Base-by-base conservation (phyloP, 768 basidiomycete genomes). In the Mycena belliarum region DNA sequence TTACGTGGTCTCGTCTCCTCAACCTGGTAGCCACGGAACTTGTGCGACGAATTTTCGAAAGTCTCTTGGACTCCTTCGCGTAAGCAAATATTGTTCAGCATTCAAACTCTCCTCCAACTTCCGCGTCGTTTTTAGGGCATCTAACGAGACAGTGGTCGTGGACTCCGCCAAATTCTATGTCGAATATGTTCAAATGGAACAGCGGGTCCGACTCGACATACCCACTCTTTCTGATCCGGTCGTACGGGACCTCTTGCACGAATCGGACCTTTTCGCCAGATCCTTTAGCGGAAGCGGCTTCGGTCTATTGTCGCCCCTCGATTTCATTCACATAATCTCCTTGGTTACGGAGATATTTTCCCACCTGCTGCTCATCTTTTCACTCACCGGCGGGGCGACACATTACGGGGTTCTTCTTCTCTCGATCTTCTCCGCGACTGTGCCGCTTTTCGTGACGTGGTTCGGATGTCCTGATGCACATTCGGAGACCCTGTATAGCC, bases 201-300 rank as follows among this genome's bases (percentile, higher is more conserved):
- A 88, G 63, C 84, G 91, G 55, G 76, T 93, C 20, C 83, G 82
- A 41, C 81, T 92, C 55, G 91, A 93, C 67, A 79, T 90, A 37
- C 91, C 91, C 55, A 89, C 91, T 10, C 80, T 93, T 50, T 76
- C 86, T 52, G 89, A 91, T 66, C 87, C 91, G 46, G 68, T 76
- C 57, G 78, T 88, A 23, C 86, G 88, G 57, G 89, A 91, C 68
- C 82, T 93, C 41, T 77, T 93, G n/a, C 87, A 89, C 58, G 91
- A 93, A 73, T 89, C 91, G 37, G 91, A 93, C 68, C 79, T 90
- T 32, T 93, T 93, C 67, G 87, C 88, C 41, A 82, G 88, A 57
- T 93, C 91, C 12, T 92, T 93, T 71, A 82, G 79, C 64, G 88
- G 88, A 41, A 82, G 86, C 35, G 82, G 87, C 12, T 91, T 93